Base-by-base conservation (phyloP, 495 filamentous ascomycete species). In the Bacidia gigantensis region DNA sequence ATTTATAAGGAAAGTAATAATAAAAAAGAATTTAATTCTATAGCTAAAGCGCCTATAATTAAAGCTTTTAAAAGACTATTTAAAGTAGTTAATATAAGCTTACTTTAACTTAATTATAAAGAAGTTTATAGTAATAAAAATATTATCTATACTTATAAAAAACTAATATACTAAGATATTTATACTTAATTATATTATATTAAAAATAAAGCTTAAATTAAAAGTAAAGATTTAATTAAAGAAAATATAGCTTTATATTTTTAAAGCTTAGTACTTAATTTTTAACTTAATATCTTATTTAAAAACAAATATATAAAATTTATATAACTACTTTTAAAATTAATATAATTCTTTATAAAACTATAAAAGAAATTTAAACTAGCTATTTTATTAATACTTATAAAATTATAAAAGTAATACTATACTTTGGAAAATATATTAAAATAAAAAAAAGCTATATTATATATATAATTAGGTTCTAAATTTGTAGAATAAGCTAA, bases 331-430 rank as follows among this genome's bases (percentile, higher is more conserved):
- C 12, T 44, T 9, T 9, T 44, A 9, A 18, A 18, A 44, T 17
- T 44, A 9, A 44, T n/a, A 48, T 9, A n/a, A 11, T 11, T 25
- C 3, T 48, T 48, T 5, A 10, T 25, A 23, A 9, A 22, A 23
- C 23, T 44, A n/a, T 22, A 23, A 47, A 22, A 46, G 9, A 44
- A 12, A 46, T 32, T 26, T 52, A 52, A 46, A 26, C 32, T 53
- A 32, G 25, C 12, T 48, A 53, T 12, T 14, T 53, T n/a, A 46
- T 23, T 53, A 45, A 44, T 44, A 52, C n/a, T 44, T 49, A 24
- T 25, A n/a, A 44, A 42, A 35, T 44, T 18, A 23, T 20, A 24
- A 17, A 26, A 53, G 24, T 23, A 26, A 22, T 48, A 7, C 11
- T 48, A 22, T 20, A 46, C 21, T 14, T 26, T 39, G 3, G 2